phyloP scores from a whole-genome alignment of 495 filamentous ascomycete species.

The Hamigera avellanea region DNA sequence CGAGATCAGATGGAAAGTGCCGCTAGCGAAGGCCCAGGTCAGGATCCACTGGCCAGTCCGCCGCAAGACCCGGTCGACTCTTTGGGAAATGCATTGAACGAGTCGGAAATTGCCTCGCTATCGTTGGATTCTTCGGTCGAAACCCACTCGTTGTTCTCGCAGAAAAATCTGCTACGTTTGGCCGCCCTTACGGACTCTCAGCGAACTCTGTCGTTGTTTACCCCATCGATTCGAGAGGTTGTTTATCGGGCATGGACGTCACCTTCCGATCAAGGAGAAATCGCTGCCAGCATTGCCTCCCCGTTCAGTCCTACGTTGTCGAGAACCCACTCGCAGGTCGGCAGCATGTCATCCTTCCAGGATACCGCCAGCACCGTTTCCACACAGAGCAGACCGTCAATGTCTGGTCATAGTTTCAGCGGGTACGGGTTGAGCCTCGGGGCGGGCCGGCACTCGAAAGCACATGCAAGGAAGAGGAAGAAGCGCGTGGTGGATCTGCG shows the following conservation, averaged over 20 bases:
- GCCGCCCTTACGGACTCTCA: slow-evolving; percentile 71
- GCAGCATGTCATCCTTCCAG: slow-evolving; percentile 43
- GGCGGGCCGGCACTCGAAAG: slow-evolving; percentile 51
- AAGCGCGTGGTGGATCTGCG: slow-evolving; percentile 88
- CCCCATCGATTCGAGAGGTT: slow-evolving; percentile 68
- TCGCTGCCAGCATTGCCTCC: slow-evolving; percentile 41
- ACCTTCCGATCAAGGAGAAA: slow-evolving; percentile 57
- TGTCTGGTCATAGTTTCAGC: slow-evolving; percentile 22
- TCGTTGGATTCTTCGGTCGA: slow-evolving; percentile 67
- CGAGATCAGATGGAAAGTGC: slow-evolving; percentile 17
- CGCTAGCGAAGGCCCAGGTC: slow-evolving; percentile 36
- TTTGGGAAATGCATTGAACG: slow-evolving; percentile 62
- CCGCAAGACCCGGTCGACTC: slow-evolving; percentile 68
- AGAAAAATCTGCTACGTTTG: slow-evolving; percentile 74
- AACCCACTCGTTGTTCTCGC: slow-evolving; percentile 74
- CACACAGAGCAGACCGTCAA: slow-evolving; percentile 23
- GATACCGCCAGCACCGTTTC: slow-evolving; percentile 34
- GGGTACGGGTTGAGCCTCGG: slow-evolving; percentile 53
- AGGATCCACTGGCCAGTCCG: slow-evolving; percentile 69
- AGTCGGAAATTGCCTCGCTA: slow-evolving; percentile 58
- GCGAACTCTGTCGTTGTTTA: slow-evolving; percentile 76
- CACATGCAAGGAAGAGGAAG: slow-evolving; percentile 69
- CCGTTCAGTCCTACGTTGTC: slow-evolving; percentile 40
- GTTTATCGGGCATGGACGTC: slow-evolving; percentile 89
- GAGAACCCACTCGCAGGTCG: slow-evolving; percentile 50